Percentiles rank a stretch among this genome's conserved stretches.
Conservation (phyloP, 768 basidiomycete genomes). For the Pisolithus sp. region DNA sequence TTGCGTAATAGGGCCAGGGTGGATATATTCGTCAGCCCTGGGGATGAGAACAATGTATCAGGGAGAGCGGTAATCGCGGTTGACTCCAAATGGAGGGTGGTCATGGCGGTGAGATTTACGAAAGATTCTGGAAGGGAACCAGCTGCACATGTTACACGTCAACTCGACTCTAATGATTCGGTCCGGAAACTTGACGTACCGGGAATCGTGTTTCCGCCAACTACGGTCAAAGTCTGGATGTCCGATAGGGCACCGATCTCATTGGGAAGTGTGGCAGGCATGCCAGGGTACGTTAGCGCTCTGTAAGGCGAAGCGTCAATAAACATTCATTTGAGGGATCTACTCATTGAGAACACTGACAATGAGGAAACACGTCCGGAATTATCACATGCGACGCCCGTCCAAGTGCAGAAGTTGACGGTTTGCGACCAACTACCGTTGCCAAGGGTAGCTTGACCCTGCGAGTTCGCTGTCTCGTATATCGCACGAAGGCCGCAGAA, state of each 20-base stretch:
- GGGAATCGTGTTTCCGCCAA: slow-evolving; percentile 38
- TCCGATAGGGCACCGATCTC: slow-evolving; percentile 36
- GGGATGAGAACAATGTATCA: slow-evolving; percentile 27
- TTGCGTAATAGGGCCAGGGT: slow-evolving; percentile 37
- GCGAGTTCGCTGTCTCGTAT: slow-evolving; percentile 32
- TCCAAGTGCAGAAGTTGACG: slow-evolving; percentile 41
- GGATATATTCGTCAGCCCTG: slow-evolving; percentile 27
- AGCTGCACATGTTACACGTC: slow-evolving; percentile 19
- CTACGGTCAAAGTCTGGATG: slow-evolving; percentile 32
- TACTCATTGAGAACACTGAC: slow-evolving; percentile 24
- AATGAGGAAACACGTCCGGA: slow-evolving; percentile 35
- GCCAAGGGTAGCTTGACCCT: slow-evolving; percentile 34
- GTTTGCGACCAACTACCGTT: slow-evolving; percentile 42
- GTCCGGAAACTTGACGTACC: slow-evolving; percentile 23
- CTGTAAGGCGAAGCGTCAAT: slow-evolving; percentile 13
- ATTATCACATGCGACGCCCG: slow-evolving; percentile 38
- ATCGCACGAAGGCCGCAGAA: slow-evolving; percentile 43
- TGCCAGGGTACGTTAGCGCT: slow-evolving; percentile 38
- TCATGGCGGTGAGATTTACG: slow-evolving; percentile 30
- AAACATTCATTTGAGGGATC: not conserved
- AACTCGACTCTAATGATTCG: not conserved
- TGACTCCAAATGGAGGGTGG: slow-evolving; percentile 35
- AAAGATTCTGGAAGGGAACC: slow-evolving; percentile 38
- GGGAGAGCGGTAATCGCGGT: slow-evolving; percentile 34
- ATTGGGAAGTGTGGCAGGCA: slow-evolving; percentile 38